phyloP scores from a whole-genome alignment of 805 yeast species.

The Saccharomycopsis oosterbeekiorum region DNA sequence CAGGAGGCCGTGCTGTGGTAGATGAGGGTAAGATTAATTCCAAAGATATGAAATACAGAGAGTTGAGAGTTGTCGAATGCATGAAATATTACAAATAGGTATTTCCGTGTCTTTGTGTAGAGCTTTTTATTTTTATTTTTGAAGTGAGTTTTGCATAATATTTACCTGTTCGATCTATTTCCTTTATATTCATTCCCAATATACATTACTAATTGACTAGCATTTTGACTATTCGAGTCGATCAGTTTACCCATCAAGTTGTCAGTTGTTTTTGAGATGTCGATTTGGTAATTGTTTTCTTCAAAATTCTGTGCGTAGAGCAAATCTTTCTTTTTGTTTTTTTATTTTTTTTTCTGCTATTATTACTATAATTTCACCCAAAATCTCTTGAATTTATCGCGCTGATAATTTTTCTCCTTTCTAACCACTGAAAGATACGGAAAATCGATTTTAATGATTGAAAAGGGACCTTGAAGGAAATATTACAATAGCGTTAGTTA shows the following conservation, averaged over 20 bases:
- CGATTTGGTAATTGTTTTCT: background rate
- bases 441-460: too few relatives aligned
- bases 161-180: too few relatives aligned
- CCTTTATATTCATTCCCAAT: too few relatives aligned
- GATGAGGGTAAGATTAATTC: conserved; percentile 1
- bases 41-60: conserved; percentile 2
- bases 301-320: background rate
- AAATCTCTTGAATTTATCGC: background rate
- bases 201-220: too few relatives aligned
- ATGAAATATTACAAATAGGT: background rate
- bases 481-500: background rate
- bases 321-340: background rate
- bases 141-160: too few relatives aligned
- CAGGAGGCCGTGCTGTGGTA: background rate
- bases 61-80: background rate
- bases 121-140: too few relatives aligned
- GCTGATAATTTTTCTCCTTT: background rate
- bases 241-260: background rate
- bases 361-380: background rate
- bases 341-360: background rate
- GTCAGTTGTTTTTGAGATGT: background rate
- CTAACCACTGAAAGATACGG: background rate
- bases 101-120: background rate
- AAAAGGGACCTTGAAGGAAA: background rate
- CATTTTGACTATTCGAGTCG: too few relatives aligned